phyloP scores from a whole-genome alignment of 768 basidiomycete genomes.

The Nevesoporus exiguus region DNA sequence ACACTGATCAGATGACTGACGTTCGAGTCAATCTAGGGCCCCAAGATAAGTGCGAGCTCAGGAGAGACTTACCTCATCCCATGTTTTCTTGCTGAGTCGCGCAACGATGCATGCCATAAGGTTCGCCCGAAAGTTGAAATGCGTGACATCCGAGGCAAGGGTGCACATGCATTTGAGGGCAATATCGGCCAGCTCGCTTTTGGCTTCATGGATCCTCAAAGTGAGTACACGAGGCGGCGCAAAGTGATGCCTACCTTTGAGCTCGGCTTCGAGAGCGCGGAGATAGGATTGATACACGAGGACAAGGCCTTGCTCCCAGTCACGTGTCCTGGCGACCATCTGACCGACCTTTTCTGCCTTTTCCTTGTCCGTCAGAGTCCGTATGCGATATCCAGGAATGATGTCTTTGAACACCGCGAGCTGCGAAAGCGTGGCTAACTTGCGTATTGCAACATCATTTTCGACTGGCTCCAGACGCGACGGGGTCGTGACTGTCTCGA shows the following conservation, averaged over 20 bases:
- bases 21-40: slow-evolving; percentile 8
- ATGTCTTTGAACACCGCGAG: slow-evolving; percentile 95
- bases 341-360: slow-evolving; percentile 93
- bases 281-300: slow-evolving; percentile 86
- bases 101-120: slow-evolving; percentile 86
- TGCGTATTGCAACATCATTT: slow-evolving; percentile 82
- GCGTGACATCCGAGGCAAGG: slow-evolving; percentile 75
- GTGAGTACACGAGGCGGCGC: slow-evolving; percentile 15
- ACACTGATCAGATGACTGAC: slow-evolving; percentile 82
- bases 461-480: slow-evolving; percentile 64
- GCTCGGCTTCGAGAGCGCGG: slow-evolving; percentile 76
- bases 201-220: slow-evolving; percentile 43
- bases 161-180: slow-evolving; percentile 87
- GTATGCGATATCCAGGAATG: slow-evolving; percentile 94
- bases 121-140: slow-evolving; percentile 96
- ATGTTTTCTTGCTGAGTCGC: slow-evolving; percentile 77
- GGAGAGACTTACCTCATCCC: slow-evolving; percentile 70
- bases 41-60: slow-evolving; percentile 2
- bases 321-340: slow-evolving; percentile 82
- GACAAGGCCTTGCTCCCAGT: slow-evolving; percentile 95
- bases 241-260: slow-evolving; percentile 56
- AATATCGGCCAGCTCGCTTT: slow-evolving; percentile 60
- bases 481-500: slow-evolving; percentile 65
- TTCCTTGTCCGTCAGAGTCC: slow-evolving; percentile 84
- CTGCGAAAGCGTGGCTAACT: slow-evolving; percentile 85